Evolutionary conservation across 2,329 filamentous ascomycete genomes (phyloP), one percentile per base, ranked within the genome.

Genomic region (Penicillium frequentans): DNA sequence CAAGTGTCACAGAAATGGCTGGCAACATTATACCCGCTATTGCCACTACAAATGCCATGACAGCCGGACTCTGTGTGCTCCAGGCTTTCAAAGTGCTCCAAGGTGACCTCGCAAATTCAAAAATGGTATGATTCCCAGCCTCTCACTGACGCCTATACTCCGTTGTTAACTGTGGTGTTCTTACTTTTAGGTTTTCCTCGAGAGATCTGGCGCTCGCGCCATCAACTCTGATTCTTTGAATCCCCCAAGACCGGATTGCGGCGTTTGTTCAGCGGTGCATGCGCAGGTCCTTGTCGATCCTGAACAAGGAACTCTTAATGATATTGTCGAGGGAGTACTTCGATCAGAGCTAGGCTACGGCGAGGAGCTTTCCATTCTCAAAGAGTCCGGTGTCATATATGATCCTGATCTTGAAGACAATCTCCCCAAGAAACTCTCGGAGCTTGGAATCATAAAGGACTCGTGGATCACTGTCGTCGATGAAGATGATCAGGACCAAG

Each of bases 1-100:
- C 16, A 60, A 21, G 21, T 31, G 57, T 62, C 42, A 67, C 48
- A 83, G 90, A 99, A 76, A 99, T 98, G 93, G 95, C 95, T 4
- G 95, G 95, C 53, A 99, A 99, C 72, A 99, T 99, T 68, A 99
- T 99, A 59, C 95, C 95, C 1, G 95, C 95, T 2, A 99, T 99
- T 70, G 95, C 95, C 5, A 99, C 95, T 0, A 98, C 95, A 0
- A 99, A 99, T 73, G 95, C 95, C 16, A 96, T 98, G 73, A 93
- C 95, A 1, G 95, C 95, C 16, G 90, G 91, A 13, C 83, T 99
- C 10, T 98, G 93, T 70, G 92, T 98, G 7, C 79, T 99, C 26
- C 89, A 98, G 73, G 88, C 93, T 0, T 95, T 96, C 81, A 98
- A 97, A 74, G 88, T 98, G 24, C 78, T 99, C 56, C 88, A 82